phyloP scores from a whole-genome alignment of 2,329 filamentous ascomycete genomes.

The Fusarium ambrosium region DNA sequence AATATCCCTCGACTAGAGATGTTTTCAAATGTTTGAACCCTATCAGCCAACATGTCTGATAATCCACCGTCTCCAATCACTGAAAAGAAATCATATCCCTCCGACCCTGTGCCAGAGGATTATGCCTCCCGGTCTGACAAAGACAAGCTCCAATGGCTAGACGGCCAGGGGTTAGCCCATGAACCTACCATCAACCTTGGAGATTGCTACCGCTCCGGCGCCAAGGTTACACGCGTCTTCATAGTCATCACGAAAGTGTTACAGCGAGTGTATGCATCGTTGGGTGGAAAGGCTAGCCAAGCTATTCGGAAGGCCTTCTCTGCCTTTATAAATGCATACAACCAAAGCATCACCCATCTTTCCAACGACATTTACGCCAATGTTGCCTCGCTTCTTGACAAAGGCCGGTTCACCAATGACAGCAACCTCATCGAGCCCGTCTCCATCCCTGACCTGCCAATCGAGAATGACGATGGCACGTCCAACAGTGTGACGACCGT shows the following conservation, averaged over 20 bases:
- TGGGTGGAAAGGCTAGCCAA: background rate
- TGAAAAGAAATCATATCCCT: background rate
- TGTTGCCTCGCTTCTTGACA: background rate
- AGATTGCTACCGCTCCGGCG: background rate
- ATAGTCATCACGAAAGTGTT: background rate
- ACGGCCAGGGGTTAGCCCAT: background rate
- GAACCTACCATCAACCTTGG: background rate
- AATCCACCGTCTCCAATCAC: background rate
- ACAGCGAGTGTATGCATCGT: background rate
- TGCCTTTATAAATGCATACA: background rate
- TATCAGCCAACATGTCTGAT: background rate
- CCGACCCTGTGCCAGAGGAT: background rate
- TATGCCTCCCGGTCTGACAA: background rate
- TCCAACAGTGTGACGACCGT: background rate
- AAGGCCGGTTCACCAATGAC: background rate
- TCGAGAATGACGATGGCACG: background rate
- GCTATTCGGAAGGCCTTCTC: background rate
- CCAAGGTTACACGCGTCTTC: background rate
- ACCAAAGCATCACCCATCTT: background rate
- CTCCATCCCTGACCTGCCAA: background rate
- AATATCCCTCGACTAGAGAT: background rate
- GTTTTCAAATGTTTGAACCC: background rate
- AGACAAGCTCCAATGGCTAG: background rate
- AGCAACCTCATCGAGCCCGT: background rate
- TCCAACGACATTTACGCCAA: background rate